phyloP scores from a whole-genome alignment of 1,284 basidiomycete species.

The Quambalaria eucalypti region DNA sequence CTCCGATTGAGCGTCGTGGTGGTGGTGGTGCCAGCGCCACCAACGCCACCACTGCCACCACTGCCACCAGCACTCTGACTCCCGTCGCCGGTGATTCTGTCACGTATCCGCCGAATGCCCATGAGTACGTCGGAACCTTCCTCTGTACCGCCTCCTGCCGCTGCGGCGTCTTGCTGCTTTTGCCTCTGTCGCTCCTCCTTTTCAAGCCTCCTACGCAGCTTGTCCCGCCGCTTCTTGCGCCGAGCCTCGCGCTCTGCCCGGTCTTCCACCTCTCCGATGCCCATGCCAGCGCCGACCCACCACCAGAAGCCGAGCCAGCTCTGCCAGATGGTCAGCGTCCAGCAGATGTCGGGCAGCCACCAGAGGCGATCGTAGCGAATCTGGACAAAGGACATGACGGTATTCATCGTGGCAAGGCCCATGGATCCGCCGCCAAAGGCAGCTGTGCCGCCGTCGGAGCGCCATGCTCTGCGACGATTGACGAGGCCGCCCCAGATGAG shows the following conservation, averaged over 20 bases:
- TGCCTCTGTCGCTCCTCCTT: slow-evolving; percentile 22
- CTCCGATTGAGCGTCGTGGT: background rate
- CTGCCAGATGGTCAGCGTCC: slow-evolving; percentile 45
- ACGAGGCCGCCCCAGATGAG: slow-evolving; percentile 87
- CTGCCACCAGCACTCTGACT: background rate
- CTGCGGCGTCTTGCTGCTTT: slow-evolving; percentile 17
- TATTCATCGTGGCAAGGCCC: slow-evolving; percentile 37
- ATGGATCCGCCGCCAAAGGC: slow-evolving; percentile 63
- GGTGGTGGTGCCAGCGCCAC: too few species aligned
- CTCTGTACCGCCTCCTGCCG: slow-evolving; percentile 12
- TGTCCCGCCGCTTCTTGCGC: slow-evolving; percentile 7
- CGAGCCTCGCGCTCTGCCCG: slow-evolving; percentile 23
- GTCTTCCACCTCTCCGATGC: slow-evolving; percentile 46
- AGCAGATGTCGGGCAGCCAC: slow-evolving; percentile 42
- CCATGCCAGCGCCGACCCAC: slow-evolving; percentile 47
- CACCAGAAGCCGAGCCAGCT: slow-evolving; percentile 48
- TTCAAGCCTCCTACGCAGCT: slow-evolving; percentile 22
- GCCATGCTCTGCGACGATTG: slow-evolving; percentile 85
- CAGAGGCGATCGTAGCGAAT: slow-evolving; percentile 43
- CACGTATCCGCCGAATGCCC: slow-evolving; percentile 21
- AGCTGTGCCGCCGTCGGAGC: slow-evolving; percentile 80
- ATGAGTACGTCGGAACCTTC: slow-evolving; percentile 22
- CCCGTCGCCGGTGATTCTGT: slow-evolving; percentile 14
- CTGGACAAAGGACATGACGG: slow-evolving; percentile 41
- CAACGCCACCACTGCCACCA: background rate